phyloP scores from a whole-genome alignment of 805 yeast genomes.

The Ascoidea rubescens region DNA sequence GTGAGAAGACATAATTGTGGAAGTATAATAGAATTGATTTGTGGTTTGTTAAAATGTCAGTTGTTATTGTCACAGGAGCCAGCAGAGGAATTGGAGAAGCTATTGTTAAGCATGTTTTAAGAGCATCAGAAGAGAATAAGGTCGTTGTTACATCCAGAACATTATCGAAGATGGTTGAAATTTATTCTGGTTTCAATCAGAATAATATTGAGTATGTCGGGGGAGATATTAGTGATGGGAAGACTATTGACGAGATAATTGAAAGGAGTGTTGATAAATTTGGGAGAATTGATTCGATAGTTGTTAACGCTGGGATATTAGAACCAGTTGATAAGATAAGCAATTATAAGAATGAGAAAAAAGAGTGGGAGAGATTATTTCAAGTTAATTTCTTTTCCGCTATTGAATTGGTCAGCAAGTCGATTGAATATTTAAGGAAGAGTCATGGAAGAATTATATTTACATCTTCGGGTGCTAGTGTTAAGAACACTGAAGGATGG shows the following conservation, averaged over 20 bases:
- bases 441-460: slow-evolving; percentile 54
- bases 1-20: too few species aligned
- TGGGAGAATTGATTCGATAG: slow-evolving; percentile 47
- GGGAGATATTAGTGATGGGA: slow-evolving; percentile 46
- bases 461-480: slow-evolving; percentile 84
- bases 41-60: slow-evolving; percentile 11
- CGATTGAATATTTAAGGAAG: slow-evolving; percentile 43
- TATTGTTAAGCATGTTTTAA: slow-evolving; percentile 39
- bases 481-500: slow-evolving; percentile 52
- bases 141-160: slow-evolving; percentile 69
- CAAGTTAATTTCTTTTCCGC: slow-evolving; percentile 72
- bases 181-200: slow-evolving; percentile 23
- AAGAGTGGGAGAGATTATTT: slow-evolving; percentile 47
- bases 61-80: slow-evolving; percentile 29
- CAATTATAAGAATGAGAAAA: slow-evolving; percentile 33
- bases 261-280: slow-evolving; percentile 29
- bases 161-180: slow-evolving; percentile 25
- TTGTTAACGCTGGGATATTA: slow-evolving; percentile 74
- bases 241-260: slow-evolving; percentile 25
- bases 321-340: slow-evolving; percentile 52
- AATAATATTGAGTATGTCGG: slow-evolving; percentile 34
- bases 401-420: slow-evolving; percentile 37
- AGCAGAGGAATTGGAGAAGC: slow-evolving; percentile 73
- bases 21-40: too few species aligned
- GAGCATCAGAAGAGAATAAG: slow-evolving; percentile 20